Conservation (phyloP, 2,329 filamentous ascomycete genomes). For the Tolypocladium ophioglossoides region DNA sequence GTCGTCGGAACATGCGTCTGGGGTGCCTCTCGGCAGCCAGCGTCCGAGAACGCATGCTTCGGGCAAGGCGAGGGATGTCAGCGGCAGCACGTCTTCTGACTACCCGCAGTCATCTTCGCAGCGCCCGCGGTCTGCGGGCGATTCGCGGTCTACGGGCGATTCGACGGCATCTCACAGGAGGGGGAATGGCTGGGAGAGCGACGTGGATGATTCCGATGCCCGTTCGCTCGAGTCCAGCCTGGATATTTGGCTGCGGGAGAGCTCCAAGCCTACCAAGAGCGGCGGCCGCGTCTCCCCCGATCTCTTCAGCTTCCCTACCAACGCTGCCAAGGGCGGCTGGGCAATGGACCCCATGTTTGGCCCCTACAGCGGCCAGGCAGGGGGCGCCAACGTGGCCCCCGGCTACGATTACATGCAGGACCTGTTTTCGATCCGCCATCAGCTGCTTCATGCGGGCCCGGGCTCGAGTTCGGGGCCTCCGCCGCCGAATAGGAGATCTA, state of each 20-base stretch:
- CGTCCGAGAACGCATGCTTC: neutral
- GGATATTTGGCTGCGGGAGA: slow-evolving; percentile 49
- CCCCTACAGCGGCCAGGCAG: slow-evolving; percentile 9
- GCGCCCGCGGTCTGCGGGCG: slow-evolving; percentile 37
- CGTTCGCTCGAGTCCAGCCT: slow-evolving; percentile 37
- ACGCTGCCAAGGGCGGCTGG: slow-evolving; percentile 30
- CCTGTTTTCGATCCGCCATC: slow-evolving; percentile 31
- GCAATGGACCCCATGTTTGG: slow-evolving; percentile 37
- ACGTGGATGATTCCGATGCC: slow-evolving; percentile 28
- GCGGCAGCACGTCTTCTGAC: slow-evolving; percentile 5
- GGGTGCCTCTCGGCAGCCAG: neutral
- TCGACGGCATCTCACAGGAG: slow-evolving; percentile 29
- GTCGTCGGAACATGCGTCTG: slow-evolving; percentile 1
- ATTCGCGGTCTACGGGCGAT: too few species aligned
- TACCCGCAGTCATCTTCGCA: slow-evolving; percentile 14
- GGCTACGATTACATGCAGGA: slow-evolving; percentile 33
- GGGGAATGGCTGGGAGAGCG: slow-evolving; percentile 33
- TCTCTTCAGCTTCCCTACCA: slow-evolving; percentile 40
- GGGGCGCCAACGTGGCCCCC: slow-evolving; percentile 12
- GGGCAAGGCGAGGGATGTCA: neutral
- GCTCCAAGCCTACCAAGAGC: slow-evolving; percentile 27
- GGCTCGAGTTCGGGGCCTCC: slow-evolving; percentile 32
- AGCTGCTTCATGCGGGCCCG: slow-evolving; percentile 20
- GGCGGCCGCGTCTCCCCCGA: slow-evolving; percentile 34
- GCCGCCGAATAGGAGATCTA: slow-evolving; percentile 42